phyloP scores from a whole-genome alignment of 306 rosid genomes.

The Chamaecrista fasciculata region DNA sequence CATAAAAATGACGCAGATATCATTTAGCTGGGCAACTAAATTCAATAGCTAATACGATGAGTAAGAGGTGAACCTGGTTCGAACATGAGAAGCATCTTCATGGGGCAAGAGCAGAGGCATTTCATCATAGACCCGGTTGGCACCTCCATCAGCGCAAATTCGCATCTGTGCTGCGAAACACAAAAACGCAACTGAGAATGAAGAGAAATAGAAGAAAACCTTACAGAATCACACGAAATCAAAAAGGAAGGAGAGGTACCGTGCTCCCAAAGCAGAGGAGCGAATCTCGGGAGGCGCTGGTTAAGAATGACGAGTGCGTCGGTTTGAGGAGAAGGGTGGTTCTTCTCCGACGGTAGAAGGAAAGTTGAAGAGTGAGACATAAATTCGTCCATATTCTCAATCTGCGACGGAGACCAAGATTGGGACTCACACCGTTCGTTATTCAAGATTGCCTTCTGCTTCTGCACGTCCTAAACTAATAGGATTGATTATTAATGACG shows the following conservation, averaged over 20 bases:
- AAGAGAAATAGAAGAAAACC: not conserved
- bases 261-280: conserved; percentile 89
- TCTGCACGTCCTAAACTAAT: not conserved
- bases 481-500: not conserved
- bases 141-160: conserved; percentile 96
- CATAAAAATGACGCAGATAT: not conserved
- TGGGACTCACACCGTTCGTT: not conserved
- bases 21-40: too few species aligned
- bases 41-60: not conserved
- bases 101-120: conserved; percentile 72
- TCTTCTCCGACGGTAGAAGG: conserved; percentile 50
- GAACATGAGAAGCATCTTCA: conserved; percentile 52
- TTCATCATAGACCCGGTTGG: conserved; percentile 81
- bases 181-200: not conserved
- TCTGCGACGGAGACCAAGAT: not conserved
- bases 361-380: conserved; percentile 67
- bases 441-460: not conserved
- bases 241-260: conserved; percentile 39
- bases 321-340: conserved; percentile 29
- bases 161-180: conserved; percentile 60
- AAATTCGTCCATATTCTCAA: conserved; percentile 57
- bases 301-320: conserved; percentile 76
- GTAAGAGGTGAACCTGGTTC: conserved; percentile 46
- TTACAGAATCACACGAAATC: not conserved
- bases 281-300: conserved; percentile 71